A percentile compares a stretch with the other conserved stretches of the same genome.
Evolutionary conservation across 2,329 filamentous ascomycete species (phyloP).

Genomic region (Aspergillus sojae): DNA sequence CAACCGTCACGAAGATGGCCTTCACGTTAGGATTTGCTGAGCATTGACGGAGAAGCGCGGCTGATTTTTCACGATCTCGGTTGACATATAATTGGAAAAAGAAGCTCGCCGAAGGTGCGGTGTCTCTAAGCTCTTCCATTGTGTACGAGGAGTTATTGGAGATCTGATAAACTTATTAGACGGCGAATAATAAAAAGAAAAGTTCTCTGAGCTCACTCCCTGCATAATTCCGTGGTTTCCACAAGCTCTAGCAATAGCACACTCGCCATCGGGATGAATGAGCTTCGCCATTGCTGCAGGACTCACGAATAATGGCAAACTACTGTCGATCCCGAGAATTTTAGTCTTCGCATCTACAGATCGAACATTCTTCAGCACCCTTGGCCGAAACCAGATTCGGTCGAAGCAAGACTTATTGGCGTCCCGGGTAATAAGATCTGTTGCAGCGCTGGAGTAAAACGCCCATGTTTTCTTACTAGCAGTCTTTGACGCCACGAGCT

Average conservation of each 20-base stretch:
- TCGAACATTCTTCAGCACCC: conserved; percentile 60
- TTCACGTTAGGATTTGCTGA: conserved; percentile 46
- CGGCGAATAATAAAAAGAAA: background rate
- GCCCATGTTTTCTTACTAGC: conserved; percentile 68
- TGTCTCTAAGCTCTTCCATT: conserved; percentile 55
- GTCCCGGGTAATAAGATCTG: conserved; percentile 60
- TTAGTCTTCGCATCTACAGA: conserved; percentile 53
- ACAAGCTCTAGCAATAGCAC: conserved; percentile 58
- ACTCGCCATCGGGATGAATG: conserved; percentile 67
- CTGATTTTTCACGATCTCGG: conserved; percentile 52
- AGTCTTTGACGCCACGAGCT: conserved; percentile 56
- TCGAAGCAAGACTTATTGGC: conserved; percentile 59
- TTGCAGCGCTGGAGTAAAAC: conserved; percentile 68
- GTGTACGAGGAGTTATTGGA: conserved; percentile 65
- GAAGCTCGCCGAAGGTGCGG: conserved; percentile 46
- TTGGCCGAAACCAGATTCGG: conserved; percentile 61
- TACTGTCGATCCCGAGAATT: conserved; percentile 58
- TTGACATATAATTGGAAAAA: conserved; percentile 62
- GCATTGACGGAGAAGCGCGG: conserved; percentile 48
- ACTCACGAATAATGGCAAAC: conserved; percentile 64
- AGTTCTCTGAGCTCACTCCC: conserved; percentile 40
- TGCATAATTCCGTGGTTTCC: conserved; percentile 58
- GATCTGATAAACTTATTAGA: conserved; percentile 40
- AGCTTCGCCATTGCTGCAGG: conserved; percentile 67
- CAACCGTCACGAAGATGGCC: conserved; percentile 57